Evolutionary conservation across 148 eudicot species (phyloP).

Genomic region (Rhododendron ovatum): DNA sequence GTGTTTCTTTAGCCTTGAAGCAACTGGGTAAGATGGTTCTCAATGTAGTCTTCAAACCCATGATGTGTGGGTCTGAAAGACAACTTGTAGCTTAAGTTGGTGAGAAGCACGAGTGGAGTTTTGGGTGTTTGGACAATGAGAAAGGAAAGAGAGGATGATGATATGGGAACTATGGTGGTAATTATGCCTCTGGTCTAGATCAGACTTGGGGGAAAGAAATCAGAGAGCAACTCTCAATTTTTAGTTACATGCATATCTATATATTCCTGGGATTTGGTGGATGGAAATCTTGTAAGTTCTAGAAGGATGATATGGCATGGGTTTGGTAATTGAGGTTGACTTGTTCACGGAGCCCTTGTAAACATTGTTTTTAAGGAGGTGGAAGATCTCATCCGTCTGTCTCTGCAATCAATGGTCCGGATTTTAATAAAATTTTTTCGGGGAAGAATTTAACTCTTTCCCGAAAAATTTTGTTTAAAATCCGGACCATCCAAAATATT

Average conservation of each 20-base stretch:
- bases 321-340: not conserved
- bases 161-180: not conserved
- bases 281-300: not conserved
- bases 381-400: no score
- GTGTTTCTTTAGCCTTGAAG: constrained; percentile 21
- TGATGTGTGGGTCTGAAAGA: not conserved
- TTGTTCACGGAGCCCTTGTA: no score
- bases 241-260: not conserved
- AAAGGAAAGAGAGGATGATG: not conserved
- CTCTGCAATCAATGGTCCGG: no score
- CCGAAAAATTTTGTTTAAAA: no score
- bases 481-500: no score
- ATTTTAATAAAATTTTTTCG: no score
- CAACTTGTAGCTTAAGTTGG: not conserved
- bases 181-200: no score
- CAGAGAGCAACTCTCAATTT: not conserved
- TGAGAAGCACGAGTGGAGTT: no score
- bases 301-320: not conserved
- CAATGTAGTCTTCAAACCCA: constrained; percentile 31
- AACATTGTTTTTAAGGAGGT: no score
- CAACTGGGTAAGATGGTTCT: constrained; percentile 32
- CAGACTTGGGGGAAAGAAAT: no score
- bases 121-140: not conserved
- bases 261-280: not conserved
- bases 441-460: no score